Conservation (phyloP, 2,329 filamentous ascomycete species). For the Huntiella omanensis region DNA sequence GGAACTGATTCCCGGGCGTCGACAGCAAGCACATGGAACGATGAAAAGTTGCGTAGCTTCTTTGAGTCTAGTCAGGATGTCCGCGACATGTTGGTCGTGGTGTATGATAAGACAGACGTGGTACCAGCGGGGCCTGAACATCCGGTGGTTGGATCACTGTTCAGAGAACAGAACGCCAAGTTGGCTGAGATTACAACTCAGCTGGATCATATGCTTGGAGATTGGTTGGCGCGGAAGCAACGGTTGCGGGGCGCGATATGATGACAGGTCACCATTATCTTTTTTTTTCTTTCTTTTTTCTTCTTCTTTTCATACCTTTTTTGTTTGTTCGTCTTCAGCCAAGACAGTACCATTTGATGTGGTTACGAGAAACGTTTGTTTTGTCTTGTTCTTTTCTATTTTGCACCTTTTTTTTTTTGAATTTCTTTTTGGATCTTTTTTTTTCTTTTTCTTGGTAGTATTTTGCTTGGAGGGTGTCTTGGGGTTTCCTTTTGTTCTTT, state of each 20-base stretch:
- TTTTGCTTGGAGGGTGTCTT: background rate
- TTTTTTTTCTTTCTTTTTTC: background rate
- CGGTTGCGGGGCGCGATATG: constrained; percentile 31
- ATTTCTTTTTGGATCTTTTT: background rate
- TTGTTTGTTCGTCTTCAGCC: background rate
- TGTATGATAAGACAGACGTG: constrained; percentile 80
- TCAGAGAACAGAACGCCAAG: constrained; percentile 71
- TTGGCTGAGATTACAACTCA: constrained; percentile 74
- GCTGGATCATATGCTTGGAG: constrained; percentile 70
- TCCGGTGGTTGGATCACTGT: constrained; percentile 62
- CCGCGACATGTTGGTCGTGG: constrained; percentile 72
- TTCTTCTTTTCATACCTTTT: background rate
- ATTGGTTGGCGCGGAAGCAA: constrained; percentile 59
- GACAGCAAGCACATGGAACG: constrained; percentile 56
- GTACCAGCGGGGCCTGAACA: constrained; percentile 66
- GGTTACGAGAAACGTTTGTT: background rate
- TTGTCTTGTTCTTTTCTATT: background rate
- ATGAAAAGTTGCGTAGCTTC: constrained; percentile 68
- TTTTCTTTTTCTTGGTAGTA: background rate
- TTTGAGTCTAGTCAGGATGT: constrained; percentile 70
- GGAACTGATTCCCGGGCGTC: constrained; percentile 16
- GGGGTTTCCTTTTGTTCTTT: constrained; percentile 2
- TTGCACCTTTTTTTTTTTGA: background rate
- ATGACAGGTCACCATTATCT: background rate
- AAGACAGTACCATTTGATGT: background rate